phyloP scores from a whole-genome alignment of 2,329 filamentous ascomycete species.

The Leptographium galeiforme region DNA sequence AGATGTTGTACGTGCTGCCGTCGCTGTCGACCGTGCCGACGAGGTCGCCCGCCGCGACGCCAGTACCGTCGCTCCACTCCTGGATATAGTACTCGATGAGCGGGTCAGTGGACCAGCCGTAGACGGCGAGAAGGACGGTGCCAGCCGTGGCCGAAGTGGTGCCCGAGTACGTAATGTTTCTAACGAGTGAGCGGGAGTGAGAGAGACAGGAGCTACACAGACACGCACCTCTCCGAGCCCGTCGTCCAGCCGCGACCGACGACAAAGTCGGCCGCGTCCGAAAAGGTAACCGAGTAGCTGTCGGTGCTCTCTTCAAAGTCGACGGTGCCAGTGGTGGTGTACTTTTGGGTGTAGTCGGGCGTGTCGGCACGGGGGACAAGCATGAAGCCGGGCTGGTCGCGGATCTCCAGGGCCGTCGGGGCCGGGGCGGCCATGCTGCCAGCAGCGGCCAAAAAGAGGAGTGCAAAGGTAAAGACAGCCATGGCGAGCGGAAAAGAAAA shows the following conservation, averaged over 20 bases:
- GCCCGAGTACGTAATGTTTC: conserved; percentile 18
- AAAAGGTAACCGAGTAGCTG: conserved; percentile 30
- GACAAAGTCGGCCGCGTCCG: conserved; percentile 36
- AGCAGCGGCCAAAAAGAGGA: too few relatives aligned
- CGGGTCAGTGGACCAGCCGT: conserved; percentile 11
- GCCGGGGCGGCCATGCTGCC: too few relatives aligned
- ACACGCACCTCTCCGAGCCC: conserved; percentile 27
- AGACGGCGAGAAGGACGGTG: conserved; percentile 15
- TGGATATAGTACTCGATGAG: conserved; percentile 13
- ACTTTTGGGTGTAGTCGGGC: conserved; percentile 26
- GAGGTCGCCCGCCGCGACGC: conserved; percentile 7
- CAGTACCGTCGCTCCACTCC: conserved; percentile 11
- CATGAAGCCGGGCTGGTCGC: too few relatives aligned
- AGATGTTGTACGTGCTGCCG: conserved; percentile 23
- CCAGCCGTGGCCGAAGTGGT: conserved; percentile 12
- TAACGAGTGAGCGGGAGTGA: conserved; percentile 1
- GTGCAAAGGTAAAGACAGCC: too few relatives aligned
- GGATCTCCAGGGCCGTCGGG: too few relatives aligned
- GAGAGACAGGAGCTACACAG: not conserved
- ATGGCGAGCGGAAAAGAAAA: too few relatives aligned
- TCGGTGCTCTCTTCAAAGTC: conserved; percentile 15
- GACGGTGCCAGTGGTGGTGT: conserved; percentile 24
- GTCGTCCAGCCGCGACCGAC: conserved; percentile 46
- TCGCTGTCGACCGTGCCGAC: conserved; percentile 19
- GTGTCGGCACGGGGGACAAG: too few relatives aligned